These are phyloP conservation scores for Uronychia binucleata DNA, from an alignment of 73 alveolate genomes.

Conservation along the genomic window DNA sequence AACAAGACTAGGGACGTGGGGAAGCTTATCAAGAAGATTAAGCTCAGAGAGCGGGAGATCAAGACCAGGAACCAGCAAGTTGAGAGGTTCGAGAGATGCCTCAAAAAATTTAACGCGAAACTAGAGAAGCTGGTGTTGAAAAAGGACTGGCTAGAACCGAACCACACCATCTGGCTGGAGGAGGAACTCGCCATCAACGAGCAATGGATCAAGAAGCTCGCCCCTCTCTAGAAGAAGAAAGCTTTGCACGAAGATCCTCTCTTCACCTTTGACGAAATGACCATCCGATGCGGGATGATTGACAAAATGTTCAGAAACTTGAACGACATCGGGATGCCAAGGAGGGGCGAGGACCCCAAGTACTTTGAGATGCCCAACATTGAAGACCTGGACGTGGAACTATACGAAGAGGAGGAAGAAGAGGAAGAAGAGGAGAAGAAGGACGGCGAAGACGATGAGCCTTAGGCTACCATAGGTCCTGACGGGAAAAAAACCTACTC, in stretches of 20 bases:
- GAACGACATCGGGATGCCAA: background rate
- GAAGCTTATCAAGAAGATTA: background rate
- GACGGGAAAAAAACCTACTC: background rate
- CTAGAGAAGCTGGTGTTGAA: background rate
- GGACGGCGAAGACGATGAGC: background rate
- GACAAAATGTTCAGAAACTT: background rate
- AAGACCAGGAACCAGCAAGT: background rate
- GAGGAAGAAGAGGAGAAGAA: background rate
- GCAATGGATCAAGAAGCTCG: background rate
- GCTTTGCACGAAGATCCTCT: background rate
- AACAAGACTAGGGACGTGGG: background rate
- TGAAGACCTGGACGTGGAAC: background rate
- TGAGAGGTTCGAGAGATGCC: background rate
- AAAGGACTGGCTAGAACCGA: background rate
- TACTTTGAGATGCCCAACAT: background rate
- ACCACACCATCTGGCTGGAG: background rate
- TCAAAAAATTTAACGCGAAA: background rate
- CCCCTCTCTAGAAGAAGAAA: background rate
- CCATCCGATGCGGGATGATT: background rate
- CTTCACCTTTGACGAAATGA: background rate
- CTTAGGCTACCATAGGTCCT: background rate
- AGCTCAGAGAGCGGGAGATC: conserved; percentile 10
- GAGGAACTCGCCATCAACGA: background rate
- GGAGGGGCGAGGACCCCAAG: background rate
- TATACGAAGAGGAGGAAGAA: conserved; percentile 5